These are phyloP conservation scores for Gonium pectorale DNA, from an alignment of 139 green algal genomes.

Conservation along the genomic window DNA sequence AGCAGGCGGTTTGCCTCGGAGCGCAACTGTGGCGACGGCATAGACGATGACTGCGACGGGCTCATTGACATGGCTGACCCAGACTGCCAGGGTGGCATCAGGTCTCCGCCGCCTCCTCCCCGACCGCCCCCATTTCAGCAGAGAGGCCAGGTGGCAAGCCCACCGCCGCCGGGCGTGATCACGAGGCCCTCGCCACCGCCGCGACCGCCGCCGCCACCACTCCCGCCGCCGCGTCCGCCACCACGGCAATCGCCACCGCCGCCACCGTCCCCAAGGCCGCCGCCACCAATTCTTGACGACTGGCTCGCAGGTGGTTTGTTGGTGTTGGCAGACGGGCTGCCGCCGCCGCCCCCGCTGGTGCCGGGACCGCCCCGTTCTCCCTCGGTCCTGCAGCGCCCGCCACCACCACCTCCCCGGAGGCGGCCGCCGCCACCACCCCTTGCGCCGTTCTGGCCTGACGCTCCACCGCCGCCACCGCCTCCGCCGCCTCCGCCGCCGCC, in stretches of 20 bases:
- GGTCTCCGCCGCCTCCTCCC: background rate
- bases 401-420: background rate
- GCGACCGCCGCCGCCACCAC: background rate
- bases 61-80: background rate
- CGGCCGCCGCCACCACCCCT: background rate
- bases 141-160: too few species aligned
- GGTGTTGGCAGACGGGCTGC: too few species aligned
- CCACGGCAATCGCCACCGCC: background rate
- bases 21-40: background rate
- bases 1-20: too few species aligned
- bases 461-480: background rate
- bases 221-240: background rate
- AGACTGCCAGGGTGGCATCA: background rate
- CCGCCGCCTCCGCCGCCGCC: background rate
- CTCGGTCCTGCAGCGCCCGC: background rate
- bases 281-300: background rate
- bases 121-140: too few species aligned
- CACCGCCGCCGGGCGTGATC: background rate
- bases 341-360: background rate
- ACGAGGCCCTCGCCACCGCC: background rate
- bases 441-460: background rate
- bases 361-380: background rate
- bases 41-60: conserved; percentile 33
- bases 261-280: background rate
- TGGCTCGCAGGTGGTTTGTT: too few species aligned